Base-by-base conservation (phyloP, 495 filamentous ascomycete genomes). In the Penicillium crystallinum region DNA sequence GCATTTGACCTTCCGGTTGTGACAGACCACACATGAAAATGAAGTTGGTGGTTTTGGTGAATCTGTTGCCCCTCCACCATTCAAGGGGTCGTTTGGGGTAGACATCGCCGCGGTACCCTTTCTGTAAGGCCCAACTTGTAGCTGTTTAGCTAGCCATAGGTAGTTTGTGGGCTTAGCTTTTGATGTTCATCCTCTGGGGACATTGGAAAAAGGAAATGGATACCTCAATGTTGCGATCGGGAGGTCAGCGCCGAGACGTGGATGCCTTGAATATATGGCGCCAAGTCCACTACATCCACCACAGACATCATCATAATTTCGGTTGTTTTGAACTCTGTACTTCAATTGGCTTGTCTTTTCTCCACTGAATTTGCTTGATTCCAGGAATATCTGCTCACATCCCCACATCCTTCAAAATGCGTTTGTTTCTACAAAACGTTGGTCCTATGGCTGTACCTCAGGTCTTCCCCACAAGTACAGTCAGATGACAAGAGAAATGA, bases 1-100 rank as follows among this genome's bases (percentile, higher is more conserved):
- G 64, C 84, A 88, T 51, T 78, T 79, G 44, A 87, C 84, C 65
- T 87, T 88, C 42, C 83, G 75, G 53, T 80, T 81, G 56, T 83
- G 79, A 58, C 84, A 88, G 38, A 84, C 63, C 33, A 84, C 76
- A 56, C 84, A 87, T 30, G 83, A 85, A 59, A 79, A 80, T 8
- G 53, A 52, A 33, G 63, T 62, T 19, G 54, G 38, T 25, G 43
- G 23, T 49, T 42, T 38, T 25, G 61, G 38, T 21, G 53, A 54
- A 12, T 54, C 42, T 21, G 36, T 36, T 10, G 30, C 36, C 25
- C 25, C 31, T 4, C 17, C 14, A 29, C 37, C 31, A 27, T 37
- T 21, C 19, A 39, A 23, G 31, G 39, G 22, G 12, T 30, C 19
- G 19, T 8, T 30, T 3, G 17, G 17, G 27, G 18, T 19, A n/a